phyloP scores from a whole-genome alignment of 2,329 filamentous ascomycete species.

The Calonectria leucothoes region DNA sequence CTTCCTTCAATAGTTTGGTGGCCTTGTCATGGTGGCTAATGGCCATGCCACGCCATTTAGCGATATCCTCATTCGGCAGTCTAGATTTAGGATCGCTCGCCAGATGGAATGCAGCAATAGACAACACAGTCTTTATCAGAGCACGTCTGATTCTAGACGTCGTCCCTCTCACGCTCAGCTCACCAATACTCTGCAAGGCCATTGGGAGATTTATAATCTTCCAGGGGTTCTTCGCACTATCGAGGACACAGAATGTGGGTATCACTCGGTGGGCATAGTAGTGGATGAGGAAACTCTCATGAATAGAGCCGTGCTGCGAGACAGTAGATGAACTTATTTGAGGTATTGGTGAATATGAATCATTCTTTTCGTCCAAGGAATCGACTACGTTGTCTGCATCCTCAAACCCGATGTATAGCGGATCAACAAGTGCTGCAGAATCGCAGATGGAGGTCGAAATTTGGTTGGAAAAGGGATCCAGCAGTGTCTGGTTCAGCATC shows the following conservation, averaged over 20 bases:
- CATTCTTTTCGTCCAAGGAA: neutral
- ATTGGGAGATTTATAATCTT: slow-evolving; percentile 40
- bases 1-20: slow-evolving; percentile 34
- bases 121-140: slow-evolving; percentile 35
- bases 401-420: too few species aligned
- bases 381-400: too few species aligned
- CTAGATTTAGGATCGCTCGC: slow-evolving; percentile 29
- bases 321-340: neutral
- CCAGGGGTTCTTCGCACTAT: slow-evolving; percentile 40
- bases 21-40: slow-evolving; percentile 22
- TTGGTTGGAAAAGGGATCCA: neutral
- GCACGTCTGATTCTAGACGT: slow-evolving; percentile 36
- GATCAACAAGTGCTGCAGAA: neutral
- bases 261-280: slow-evolving; percentile 38
- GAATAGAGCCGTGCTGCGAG: neutral
- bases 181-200: slow-evolving; percentile 36
- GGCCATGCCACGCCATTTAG: slow-evolving; percentile 30
- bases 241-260: slow-evolving; percentile 40
- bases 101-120: slow-evolving; percentile 39
- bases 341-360: neutral
- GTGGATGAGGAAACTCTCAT: slow-evolving; percentile 37
- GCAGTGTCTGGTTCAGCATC: neutral
- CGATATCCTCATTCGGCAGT: slow-evolving; percentile 15
- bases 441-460: neutral
- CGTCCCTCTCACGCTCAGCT: slow-evolving; percentile 32